A percentile compares a stretch with the other conserved stretches of the same genome.
These are phyloP conservation scores for Vaccinium corymbosum DNA, from an alignment of 148 eudicot genomes.

Conservation along the genomic window DNA sequence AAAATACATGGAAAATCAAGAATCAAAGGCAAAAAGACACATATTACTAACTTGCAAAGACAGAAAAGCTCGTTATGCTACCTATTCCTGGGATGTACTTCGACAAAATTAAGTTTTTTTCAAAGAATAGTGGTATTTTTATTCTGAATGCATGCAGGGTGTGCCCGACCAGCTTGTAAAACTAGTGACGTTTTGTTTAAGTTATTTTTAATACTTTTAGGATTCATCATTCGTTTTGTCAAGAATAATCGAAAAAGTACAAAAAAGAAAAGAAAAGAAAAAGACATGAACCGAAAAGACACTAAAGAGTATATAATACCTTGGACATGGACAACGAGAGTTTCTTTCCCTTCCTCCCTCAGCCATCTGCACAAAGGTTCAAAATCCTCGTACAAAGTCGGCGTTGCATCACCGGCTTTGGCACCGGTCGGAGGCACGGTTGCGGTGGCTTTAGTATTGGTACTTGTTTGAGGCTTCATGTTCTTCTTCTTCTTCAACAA, in stretches of 20 bases:
- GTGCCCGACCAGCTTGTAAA: too few species aligned
- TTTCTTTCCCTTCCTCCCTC: constrained; percentile 28
- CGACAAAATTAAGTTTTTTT: too few species aligned
- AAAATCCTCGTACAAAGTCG: constrained; percentile 30
- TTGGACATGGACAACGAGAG: constrained; percentile 35
- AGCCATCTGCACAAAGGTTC: constrained; percentile 43
- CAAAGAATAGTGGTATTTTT: too few species aligned
- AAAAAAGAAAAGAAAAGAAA: too few species aligned
- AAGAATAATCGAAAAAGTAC: too few species aligned
- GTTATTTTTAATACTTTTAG: too few species aligned
- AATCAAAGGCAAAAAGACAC: neutral
- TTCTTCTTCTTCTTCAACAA: neutral
- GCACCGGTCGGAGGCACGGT: neutral
- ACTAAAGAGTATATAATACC: constrained; percentile 18
- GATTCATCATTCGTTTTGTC: too few species aligned
- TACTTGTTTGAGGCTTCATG: neutral
- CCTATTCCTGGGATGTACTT: too few species aligned
- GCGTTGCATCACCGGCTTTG: neutral
- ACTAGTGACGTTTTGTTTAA: too few species aligned
- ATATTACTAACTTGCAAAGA: neutral
- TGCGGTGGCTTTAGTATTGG: neutral
- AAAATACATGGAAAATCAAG: neutral
- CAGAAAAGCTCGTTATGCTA: too few species aligned
- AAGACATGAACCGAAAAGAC: too few species aligned
- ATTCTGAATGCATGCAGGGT: too few species aligned